These are phyloP conservation scores for Kitagawia praeruptora DNA, from an alignment of 129 eudicot species.

Conservation along the genomic window DNA sequence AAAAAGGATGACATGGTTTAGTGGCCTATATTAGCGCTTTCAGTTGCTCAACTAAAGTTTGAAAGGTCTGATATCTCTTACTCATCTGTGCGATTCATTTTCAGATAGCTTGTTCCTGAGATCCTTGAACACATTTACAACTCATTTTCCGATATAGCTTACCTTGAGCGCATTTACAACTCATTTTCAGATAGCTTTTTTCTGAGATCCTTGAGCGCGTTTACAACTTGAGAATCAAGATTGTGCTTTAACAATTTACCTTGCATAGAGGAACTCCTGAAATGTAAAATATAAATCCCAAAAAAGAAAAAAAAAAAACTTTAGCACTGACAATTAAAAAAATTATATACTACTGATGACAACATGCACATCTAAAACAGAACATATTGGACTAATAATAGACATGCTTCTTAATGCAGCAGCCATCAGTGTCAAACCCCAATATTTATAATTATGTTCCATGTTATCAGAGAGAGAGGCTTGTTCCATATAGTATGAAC, in stretches of 20 bases:
- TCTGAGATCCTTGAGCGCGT: conserved; percentile 86
- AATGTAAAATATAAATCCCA: conserved; percentile 27
- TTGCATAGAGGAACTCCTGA: conserved; percentile 39
- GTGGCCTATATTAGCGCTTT: background rate
- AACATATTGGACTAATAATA: background rate
- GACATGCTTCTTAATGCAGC: background rate
- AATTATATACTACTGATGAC: background rate
- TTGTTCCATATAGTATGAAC: background rate
- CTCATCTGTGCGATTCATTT: conserved; percentile 19
- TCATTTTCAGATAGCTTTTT: conserved; percentile 48
- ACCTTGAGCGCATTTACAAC: conserved; percentile 58
- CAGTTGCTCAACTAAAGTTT: background rate
- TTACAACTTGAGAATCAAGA: conserved; percentile 68
- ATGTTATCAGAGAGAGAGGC: background rate
- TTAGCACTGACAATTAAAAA: background rate
- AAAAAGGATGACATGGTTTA: background rate
- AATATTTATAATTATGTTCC: background rate
- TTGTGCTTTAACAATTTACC: conserved; percentile 76
- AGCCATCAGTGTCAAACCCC: background rate
- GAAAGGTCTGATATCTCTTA: background rate
- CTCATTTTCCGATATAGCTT: background rate
- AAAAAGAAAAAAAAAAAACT: background rate
- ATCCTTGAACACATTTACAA: conserved; percentile 84
- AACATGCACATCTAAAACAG: background rate
- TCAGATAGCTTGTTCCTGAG: conserved; percentile 60